A percentile compares a stretch with the other conserved stretches of the same genome.
Evolutionary conservation across 345 rosid species (phyloP).

Genomic region (Turnera subulata): DNA sequence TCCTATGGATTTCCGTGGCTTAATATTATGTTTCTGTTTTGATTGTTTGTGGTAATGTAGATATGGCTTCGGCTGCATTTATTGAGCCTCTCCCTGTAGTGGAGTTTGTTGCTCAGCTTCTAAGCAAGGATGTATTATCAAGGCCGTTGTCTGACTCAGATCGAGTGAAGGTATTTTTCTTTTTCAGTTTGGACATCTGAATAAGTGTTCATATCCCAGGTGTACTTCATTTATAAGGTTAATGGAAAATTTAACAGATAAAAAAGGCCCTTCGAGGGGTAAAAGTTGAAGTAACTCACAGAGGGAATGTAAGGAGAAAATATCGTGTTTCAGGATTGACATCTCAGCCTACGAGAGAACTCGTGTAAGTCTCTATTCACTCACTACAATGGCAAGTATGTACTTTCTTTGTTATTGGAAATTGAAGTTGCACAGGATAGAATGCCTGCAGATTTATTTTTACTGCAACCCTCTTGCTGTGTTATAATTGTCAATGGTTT

Average conservation of each 20-base stretch:
- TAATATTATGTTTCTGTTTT: background rate
- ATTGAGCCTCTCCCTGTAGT: conserved; percentile 97
- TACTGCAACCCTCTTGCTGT: too few relatives aligned
- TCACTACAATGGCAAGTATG: background rate
- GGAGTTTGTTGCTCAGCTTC: conserved; percentile 90
- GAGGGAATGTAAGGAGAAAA: conserved; percentile 85
- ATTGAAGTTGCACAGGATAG: too few relatives aligned
- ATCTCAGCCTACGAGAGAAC: conserved; percentile 93
- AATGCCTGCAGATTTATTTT: too few relatives aligned
- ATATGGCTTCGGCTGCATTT: conserved; percentile 97
- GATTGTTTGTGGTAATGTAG: conserved; percentile 29
- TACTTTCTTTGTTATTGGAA: too few relatives aligned
- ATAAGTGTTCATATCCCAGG: background rate
- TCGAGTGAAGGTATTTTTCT: conserved; percentile 67
- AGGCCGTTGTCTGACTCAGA: conserved; percentile 89
- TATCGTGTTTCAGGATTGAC: conserved; percentile 99
- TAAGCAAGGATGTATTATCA: conserved; percentile 69
- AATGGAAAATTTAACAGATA: conserved; percentile 40
- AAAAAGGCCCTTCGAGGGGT: conserved; percentile 94
- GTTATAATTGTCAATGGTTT: conserved; percentile 6
- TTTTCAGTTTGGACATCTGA: background rate
- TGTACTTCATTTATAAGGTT: conserved; percentile 7
- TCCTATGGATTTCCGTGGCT: background rate
- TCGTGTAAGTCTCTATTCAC: conserved; percentile 49
- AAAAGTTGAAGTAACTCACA: conserved; percentile 96